phyloP scores from a whole-genome alignment of 495 filamentous ascomycete species.

The Umbilicaria muhlenbergii region DNA sequence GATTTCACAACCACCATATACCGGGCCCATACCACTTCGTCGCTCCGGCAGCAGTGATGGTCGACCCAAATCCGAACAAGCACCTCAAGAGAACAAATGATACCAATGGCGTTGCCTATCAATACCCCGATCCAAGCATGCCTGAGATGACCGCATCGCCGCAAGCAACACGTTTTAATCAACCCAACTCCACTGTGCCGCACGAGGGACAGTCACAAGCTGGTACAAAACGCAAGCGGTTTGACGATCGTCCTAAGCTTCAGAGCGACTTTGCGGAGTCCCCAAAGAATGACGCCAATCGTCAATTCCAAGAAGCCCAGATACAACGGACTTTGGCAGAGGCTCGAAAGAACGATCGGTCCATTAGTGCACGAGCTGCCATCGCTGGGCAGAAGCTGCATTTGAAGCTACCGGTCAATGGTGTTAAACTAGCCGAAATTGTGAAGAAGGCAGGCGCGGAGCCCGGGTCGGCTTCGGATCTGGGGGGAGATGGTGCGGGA shows the following conservation, averaged over 20 bases:
- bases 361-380: slow-evolving; percentile 10
- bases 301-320: slow-evolving; percentile 7
- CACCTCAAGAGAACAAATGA: slow-evolving; percentile 2
- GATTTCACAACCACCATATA: slow-evolving; percentile 1
- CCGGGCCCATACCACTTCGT: slow-evolving; percentile 6
- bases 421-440: slow-evolving; percentile 4
- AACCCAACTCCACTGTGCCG: slow-evolving; percentile 5
- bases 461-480: no score
- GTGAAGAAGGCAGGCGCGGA: not conserved
- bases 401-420: slow-evolving; percentile 10
- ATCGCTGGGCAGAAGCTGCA: slow-evolving; percentile 10
- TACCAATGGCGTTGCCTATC: slow-evolving; percentile 8
- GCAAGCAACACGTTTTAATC: slow-evolving; percentile 5
- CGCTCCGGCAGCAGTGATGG: slow-evolving; percentile 20
- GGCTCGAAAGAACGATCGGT: slow-evolving; percentile 11
- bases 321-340: slow-evolving; percentile 8
- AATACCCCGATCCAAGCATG: slow-evolving; percentile 15
- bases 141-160: not conserved
- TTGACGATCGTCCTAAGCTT: not conserved
- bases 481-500: not conserved
- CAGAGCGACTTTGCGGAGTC: not conserved
- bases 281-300: slow-evolving; percentile 1
- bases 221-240: slow-evolving; percentile 4
- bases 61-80: slow-evolving; percentile 9
- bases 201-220: slow-evolving; percentile 10